Evolutionary conservation across 805 yeast species (phyloP).

Genomic region (Metschnikowia koreensis): DNA sequence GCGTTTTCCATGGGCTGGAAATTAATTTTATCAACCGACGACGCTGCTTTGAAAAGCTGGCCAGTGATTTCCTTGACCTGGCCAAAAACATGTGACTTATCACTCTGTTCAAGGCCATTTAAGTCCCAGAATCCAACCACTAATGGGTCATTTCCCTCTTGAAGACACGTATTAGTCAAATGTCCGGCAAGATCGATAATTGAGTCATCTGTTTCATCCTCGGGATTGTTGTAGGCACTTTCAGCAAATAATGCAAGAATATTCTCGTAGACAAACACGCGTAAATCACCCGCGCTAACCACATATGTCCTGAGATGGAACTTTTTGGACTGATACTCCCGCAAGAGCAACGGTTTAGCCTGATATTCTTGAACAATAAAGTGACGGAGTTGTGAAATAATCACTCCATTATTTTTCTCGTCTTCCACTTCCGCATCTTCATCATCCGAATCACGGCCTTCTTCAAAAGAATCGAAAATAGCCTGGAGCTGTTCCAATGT

Average conservation of each 20-base stretch:
- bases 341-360: conserved; percentile 62
- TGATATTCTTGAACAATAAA: conserved; percentile 87
- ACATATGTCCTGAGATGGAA: conserved; percentile 90
- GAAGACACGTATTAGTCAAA: conserved; percentile 91
- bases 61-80: conserved; percentile 61
- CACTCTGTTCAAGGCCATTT: conserved; percentile 38
- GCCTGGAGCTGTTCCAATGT: conserved; percentile 76
- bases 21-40: conserved; percentile 75
- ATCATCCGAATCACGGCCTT: conserved; percentile 60
- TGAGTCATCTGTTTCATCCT: conserved; percentile 30
- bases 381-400: conserved; percentile 84
- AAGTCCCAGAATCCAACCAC: conserved; percentile 69
- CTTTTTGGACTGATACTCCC: conserved; percentile 61
- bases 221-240: conserved; percentile 34
- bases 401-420: conserved; percentile 58
- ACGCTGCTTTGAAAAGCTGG: conserved; percentile 80
- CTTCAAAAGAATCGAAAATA: conserved; percentile 85
- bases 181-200: conserved; percentile 63
- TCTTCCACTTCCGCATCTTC: conserved; percentile 45
- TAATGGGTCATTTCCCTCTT: conserved; percentile 47
- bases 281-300: conserved; percentile 66
- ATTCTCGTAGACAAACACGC: conserved; percentile 75
- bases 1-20: conserved; percentile 81
- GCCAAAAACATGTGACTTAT: conserved; percentile 35
- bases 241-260: conserved; percentile 83